Conservation (phyloP, 371 early-diverging fungal species). For the Rhizomucor miehei region DNA sequence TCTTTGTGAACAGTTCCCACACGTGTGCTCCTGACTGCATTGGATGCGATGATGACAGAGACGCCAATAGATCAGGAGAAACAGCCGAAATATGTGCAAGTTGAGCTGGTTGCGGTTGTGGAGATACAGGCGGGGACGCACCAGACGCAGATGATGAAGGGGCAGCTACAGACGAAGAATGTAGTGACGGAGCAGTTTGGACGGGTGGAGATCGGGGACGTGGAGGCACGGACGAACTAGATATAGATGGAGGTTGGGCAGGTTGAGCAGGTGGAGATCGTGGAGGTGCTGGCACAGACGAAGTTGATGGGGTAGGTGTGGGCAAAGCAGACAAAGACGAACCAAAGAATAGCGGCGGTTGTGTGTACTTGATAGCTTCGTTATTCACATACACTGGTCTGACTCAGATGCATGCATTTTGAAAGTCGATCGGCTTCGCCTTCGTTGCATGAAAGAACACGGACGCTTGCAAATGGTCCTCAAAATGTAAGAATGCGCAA, state of each 20-base stretch:
- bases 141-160: not conserved
- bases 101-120: not conserved
- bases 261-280: not conserved
- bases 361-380: not conserved
- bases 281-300: not conserved
- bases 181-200: not conserved
- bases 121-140: not conserved
- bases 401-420: not conserved
- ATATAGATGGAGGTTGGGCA: not conserved
- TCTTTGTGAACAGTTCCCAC: not conserved
- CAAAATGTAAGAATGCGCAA: not conserved
- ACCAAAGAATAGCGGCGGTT: not conserved
- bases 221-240: not conserved
- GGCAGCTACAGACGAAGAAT: not conserved
- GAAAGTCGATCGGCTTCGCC: not conserved
- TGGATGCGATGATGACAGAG: not conserved
- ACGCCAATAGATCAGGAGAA: constrained; percentile 1
- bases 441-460: constrained; percentile 1
- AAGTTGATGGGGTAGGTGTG: not conserved
- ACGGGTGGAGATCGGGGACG: constrained; percentile 1
- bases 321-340: constrained; percentile 1
- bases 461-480: not conserved
- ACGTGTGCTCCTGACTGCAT: not conserved
- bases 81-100: not conserved
- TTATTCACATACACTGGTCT: constrained; percentile 1